Conservation (phyloP, 495 filamentous ascomycete species). For the Annulohypoxylon nitens region DNA sequence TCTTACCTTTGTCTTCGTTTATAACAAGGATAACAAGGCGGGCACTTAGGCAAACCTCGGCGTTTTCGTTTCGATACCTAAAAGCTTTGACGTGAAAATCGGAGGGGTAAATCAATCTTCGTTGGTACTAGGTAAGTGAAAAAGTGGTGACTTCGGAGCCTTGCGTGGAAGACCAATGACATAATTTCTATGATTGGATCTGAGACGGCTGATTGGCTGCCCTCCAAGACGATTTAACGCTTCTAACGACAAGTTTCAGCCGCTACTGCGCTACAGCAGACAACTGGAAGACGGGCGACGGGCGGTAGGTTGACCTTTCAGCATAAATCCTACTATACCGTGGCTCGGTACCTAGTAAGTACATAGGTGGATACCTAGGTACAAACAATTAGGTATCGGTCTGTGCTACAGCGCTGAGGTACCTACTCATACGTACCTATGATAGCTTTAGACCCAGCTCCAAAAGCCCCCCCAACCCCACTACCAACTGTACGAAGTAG, state of each 20-base stretch:
- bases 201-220: constrained; percentile 30
- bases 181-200: constrained; percentile 31
- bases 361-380: constrained; percentile 1
- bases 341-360: background rate
- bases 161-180: constrained; percentile 40
- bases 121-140: constrained; percentile 22
- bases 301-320: background rate
- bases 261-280: constrained; percentile 25
- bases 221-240: constrained; percentile 17
- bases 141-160: constrained; percentile 27
- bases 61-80: constrained; percentile 9
- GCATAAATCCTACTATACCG: constrained; percentile 10
- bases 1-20: constrained; percentile 7
- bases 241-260: constrained; percentile 39
- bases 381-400: constrained; percentile 17
- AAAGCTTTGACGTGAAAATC: constrained; percentile 38
- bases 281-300: background rate
- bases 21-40: constrained; percentile 29
- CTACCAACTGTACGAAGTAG: constrained; percentile 29
- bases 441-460: constrained; percentile 28
- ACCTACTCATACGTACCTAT: constrained; percentile 11
- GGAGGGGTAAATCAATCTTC: constrained; percentile 36
- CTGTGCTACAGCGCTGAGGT: constrained; percentile 15
- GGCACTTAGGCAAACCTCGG: constrained; percentile 31
- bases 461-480: constrained; percentile 38